Evolutionary conservation across 2,329 filamentous ascomycete genomes (phyloP), one percentile per base, ranked within the genome.

Genomic region (Volutella citrinella): DNA sequence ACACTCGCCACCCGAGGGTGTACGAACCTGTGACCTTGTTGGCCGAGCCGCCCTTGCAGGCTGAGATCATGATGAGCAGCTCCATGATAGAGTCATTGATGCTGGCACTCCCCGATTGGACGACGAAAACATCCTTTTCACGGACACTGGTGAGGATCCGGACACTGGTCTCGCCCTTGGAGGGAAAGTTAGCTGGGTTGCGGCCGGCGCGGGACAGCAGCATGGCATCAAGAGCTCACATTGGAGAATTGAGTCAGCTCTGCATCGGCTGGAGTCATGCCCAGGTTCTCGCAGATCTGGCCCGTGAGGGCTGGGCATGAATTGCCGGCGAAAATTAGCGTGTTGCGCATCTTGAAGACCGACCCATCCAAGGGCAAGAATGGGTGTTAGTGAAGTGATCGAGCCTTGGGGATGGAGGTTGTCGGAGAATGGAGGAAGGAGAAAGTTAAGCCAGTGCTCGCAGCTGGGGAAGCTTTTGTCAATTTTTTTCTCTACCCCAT

Each of bases 81-180:
- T 98, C 93, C 89, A 98, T 96, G 59, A 98, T 89, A 56, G 88
- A 94, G 68, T 98, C 93, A 64, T 98, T 98, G 74, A 96, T 95
- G 68, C 85, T 88, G 59, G 81, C 76, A 67, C 93, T 96, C 47
- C 93, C 93, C 44, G 91, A 97, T 71, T 98, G 93, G 42, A 98
- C 85, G 60, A 98, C 91, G 64, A 97, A 98, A 54, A 98, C 91
- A 76, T 98, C 91, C 65, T 97, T 94, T 61, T 98, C 94, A 51
- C 93, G 86, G 48, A 98, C 89, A 63, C 79, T 83, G 28, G 77
- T 82, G 59, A 82, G 58, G 56, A 84, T 82, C 54, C 78, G 76
- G 52, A 84, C 80, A 55, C 78, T 82, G 39, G 79, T 84, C 66
- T 84, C 80, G 64, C 80, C 80, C 78, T 82, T 60, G 38, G 20